phyloP scores from a whole-genome alignment of 306 rosid species.

The Pachyrhizus erosus region DNA sequence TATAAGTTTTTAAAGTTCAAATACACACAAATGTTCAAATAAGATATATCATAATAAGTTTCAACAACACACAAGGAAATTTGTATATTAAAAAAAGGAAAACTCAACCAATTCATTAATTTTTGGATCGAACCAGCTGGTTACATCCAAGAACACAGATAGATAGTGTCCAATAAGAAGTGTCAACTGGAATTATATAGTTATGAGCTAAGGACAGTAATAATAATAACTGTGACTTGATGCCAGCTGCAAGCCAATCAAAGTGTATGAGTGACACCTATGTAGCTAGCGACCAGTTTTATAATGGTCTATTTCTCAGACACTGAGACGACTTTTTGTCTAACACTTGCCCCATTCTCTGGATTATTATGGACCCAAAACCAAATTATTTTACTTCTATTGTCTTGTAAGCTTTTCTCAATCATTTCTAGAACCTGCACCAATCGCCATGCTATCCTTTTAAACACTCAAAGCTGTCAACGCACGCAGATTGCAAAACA shows the following conservation, averaged over 20 bases:
- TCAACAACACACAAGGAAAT: no score
- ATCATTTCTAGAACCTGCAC: not conserved
- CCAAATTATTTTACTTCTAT: not conserved
- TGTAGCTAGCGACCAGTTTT: not conserved
- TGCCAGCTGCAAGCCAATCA: not conserved
- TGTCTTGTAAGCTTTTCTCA: not conserved
- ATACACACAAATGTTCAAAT: no score
- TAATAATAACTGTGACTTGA: not conserved
- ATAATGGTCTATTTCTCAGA: not conserved
- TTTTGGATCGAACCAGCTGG: no score
- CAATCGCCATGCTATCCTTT: not conserved
- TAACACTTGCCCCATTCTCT: not conserved
- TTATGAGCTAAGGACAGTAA: not conserved
- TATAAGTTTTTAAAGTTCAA: no score
- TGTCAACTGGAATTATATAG: not conserved
- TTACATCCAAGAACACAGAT: no score
- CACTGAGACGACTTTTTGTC: not conserved
- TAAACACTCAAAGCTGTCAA: not conserved
- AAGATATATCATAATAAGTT: no score
- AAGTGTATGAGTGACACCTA: not conserved
- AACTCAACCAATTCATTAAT: no score
- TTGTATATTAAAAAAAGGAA: no score
- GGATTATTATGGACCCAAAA: conserved; percentile 5
- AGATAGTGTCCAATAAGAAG: no score
- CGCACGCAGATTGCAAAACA: not conserved